Conservation (phyloP, 1,139 yeast species). For the Debaryomyces psychrophilus region DNA sequence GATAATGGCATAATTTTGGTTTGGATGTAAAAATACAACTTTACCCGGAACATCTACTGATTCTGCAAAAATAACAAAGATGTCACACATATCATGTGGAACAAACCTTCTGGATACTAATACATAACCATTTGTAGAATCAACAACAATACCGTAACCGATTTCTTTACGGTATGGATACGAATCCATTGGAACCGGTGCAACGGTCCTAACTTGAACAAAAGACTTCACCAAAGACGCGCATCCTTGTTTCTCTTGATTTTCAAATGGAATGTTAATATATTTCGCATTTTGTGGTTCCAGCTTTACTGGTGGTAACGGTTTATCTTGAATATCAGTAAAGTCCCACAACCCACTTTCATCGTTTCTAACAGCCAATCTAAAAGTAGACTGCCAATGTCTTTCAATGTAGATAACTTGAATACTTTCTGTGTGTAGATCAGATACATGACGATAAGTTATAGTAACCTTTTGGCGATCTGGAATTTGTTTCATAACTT, state of each 20-base stretch:
- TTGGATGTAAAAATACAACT: constrained; percentile 85
- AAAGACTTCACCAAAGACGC: constrained; percentile 56
- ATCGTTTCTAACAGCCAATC: constrained; percentile 78
- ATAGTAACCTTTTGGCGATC: constrained; percentile 75
- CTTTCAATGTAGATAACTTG: constrained; percentile 73
- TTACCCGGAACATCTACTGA: constrained; percentile 80
- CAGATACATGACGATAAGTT: constrained; percentile 76
- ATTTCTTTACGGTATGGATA: constrained; percentile 62
- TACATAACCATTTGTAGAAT: constrained; percentile 77
- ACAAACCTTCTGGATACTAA: constrained; percentile 77
- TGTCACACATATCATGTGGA: constrained; percentile 85
- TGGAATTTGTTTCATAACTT: constrained; percentile 76
- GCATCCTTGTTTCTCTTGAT: constrained; percentile 48
- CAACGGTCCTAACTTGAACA: constrained; percentile 65
- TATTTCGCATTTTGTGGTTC: constrained; percentile 68
- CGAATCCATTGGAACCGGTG: constrained; percentile 77
- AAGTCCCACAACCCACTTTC: constrained; percentile 88
- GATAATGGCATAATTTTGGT: constrained; percentile 81
- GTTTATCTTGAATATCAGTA: constrained; percentile 62
- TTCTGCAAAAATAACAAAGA: constrained; percentile 81
- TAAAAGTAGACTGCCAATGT: constrained; percentile 79
- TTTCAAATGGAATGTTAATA: constrained; percentile 67
- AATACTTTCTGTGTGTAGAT: constrained; percentile 71
- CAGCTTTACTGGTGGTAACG: constrained; percentile 52
- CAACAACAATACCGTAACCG: constrained; percentile 80